Evolutionary conservation across 352 stramenopile genomes (phyloP).

Genomic region (Phytophthora gonapodyides): DNA sequence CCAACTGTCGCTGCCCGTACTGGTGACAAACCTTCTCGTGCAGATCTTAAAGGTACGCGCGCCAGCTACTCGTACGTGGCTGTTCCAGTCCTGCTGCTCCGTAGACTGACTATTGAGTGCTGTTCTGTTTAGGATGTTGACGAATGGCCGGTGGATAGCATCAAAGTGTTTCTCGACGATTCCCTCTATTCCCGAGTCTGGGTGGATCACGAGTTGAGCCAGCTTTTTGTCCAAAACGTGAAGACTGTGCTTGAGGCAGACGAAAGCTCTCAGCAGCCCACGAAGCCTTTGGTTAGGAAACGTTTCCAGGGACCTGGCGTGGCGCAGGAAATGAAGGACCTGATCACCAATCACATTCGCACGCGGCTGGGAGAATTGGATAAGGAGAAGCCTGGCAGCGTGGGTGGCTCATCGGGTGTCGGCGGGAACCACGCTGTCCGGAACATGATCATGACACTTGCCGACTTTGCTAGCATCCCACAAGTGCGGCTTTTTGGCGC

Average conservation of each 20-base stretch:
- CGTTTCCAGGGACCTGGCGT: slow-evolving; percentile 54
- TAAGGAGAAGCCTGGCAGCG: slow-evolving; percentile 52
- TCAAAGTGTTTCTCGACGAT: slow-evolving; percentile 89
- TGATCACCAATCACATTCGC: slow-evolving; percentile 75
- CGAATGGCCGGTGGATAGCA: slow-evolving; percentile 77
- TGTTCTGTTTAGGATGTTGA: slow-evolving; percentile 36
- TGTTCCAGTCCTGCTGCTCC: not conserved
- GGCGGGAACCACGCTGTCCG: slow-evolving; percentile 61
- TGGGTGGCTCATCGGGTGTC: slow-evolving; percentile 20
- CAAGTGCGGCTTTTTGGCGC: slow-evolving; percentile 68
- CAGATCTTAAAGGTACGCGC: slow-evolving; percentile 61
- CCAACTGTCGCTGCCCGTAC: slow-evolving; percentile 69
- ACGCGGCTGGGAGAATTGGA: slow-evolving; percentile 67
- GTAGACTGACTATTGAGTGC: not conserved
- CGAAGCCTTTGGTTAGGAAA: slow-evolving; percentile 38
- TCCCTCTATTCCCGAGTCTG: slow-evolving; percentile 79
- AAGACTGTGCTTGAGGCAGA: slow-evolving; percentile 63
- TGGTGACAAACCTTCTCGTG: slow-evolving; percentile 75
- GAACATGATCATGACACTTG: slow-evolving; percentile 78
- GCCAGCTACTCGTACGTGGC: too few relatives aligned
- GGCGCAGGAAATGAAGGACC: slow-evolving; percentile 54
- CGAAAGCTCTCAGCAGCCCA: slow-evolving; percentile 10
- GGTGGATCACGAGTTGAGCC: slow-evolving; percentile 86
- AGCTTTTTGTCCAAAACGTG: slow-evolving; percentile 76
- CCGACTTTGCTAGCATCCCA: slow-evolving; percentile 65